These are phyloP conservation scores for Fonsecaea nubica DNA, from an alignment of 2,329 filamentous ascomycete species.

Conservation along the genomic window DNA sequence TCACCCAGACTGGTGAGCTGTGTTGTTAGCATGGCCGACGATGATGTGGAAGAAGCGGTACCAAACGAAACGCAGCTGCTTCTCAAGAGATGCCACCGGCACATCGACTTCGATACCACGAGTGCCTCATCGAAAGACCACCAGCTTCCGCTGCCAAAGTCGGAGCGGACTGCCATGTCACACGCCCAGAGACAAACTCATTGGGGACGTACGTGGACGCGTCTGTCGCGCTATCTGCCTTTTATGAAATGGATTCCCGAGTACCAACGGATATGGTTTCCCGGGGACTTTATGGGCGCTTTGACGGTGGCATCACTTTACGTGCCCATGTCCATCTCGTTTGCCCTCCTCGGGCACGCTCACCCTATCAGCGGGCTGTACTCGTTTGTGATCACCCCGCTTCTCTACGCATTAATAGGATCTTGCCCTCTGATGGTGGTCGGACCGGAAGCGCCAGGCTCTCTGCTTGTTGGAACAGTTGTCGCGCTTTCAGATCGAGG, in stretches of 20 bases:
- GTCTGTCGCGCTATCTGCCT: slow-evolving; percentile 10
- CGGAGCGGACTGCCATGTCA: background rate
- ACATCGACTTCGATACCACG: background rate
- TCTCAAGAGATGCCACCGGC: background rate
- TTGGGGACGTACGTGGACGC: background rate
- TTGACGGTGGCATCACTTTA: slow-evolving; percentile 14
- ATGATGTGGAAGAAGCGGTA: background rate
- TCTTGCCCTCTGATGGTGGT: slow-evolving; percentile 20
- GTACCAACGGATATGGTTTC: slow-evolving; percentile 12
- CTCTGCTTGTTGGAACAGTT: slow-evolving; percentile 17
- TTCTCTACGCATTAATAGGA: slow-evolving; percentile 18
- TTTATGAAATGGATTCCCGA: slow-evolving; percentile 12
- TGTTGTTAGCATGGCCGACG: background rate
- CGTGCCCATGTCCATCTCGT: slow-evolving; percentile 17
- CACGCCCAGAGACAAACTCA: background rate
- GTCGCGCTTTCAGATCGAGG: background rate
- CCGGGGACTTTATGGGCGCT: slow-evolving; percentile 14
- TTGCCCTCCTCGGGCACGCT: slow-evolving; percentile 17
- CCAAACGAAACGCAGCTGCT: background rate
- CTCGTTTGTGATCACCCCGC: slow-evolving; percentile 17
- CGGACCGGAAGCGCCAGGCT: slow-evolving; percentile 20
- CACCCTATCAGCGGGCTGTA: slow-evolving; percentile 19
- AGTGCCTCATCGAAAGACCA: slow-evolving; percentile 11
- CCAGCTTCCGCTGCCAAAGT: background rate
- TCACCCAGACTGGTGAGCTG: background rate